Conservation (phyloP, 2,329 filamentous ascomycete species). For the Scedosporium aurantiacum region DNA sequence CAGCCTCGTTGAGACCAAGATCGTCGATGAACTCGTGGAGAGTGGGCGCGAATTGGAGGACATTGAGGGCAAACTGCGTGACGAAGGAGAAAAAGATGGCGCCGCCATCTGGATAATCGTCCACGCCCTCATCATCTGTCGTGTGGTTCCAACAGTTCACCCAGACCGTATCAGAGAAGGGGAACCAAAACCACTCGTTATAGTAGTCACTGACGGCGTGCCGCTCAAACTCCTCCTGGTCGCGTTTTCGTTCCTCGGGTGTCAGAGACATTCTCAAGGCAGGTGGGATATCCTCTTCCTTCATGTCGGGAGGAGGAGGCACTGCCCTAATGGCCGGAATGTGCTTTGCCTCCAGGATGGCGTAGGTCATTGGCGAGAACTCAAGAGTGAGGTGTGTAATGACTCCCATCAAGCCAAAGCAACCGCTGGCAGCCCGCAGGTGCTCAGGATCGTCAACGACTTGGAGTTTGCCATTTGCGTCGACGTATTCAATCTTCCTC, state of each 20-base stretch:
- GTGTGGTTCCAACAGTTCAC: conserved; percentile 34
- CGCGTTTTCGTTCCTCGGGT: conserved; percentile 19
- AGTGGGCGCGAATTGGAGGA: conserved; percentile 10
- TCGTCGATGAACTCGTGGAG: conserved; percentile 16
- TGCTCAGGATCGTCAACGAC: conserved; percentile 25
- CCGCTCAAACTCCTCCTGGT: conserved; percentile 25
- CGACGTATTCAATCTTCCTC: conserved; percentile 34
- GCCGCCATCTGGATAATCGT: conserved; percentile 24
- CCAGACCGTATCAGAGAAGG: conserved; percentile 31
- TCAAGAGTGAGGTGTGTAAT: conserved; percentile 37
- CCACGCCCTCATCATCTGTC: conserved; percentile 17
- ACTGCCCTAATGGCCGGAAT: conserved; percentile 28
- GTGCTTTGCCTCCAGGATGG: conserved; percentile 32
- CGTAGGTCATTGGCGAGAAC: conserved; percentile 34
- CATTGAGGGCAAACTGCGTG: conserved; percentile 12
- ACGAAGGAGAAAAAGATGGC: conserved; percentile 22
- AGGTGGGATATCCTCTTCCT: conserved; percentile 23
- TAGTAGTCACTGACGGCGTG: conserved; percentile 30
- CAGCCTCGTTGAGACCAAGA: conserved; percentile 9
- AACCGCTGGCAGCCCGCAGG: conserved; percentile 30
- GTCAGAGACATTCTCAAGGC: conserved; percentile 23
- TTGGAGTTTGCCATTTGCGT: conserved; percentile 30
- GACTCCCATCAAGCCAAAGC: conserved; percentile 35
- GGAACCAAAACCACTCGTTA: conserved; percentile 40
- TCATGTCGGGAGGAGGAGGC: conserved; percentile 24